Evolutionary conservation across 2,329 filamentous ascomycete species (phyloP).

Genomic region (Graphilbum fragrans): DNA sequence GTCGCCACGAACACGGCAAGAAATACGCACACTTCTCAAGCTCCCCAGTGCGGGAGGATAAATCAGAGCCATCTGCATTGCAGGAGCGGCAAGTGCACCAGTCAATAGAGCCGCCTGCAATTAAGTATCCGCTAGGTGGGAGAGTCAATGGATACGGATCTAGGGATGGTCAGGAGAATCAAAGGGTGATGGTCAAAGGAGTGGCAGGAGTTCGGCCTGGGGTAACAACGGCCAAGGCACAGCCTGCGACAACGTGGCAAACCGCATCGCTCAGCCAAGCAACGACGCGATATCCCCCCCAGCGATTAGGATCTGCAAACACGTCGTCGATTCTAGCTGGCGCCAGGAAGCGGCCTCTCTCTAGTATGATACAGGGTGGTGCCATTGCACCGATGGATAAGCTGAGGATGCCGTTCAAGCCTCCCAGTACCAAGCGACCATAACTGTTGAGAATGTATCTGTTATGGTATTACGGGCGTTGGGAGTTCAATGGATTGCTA

Average conservation of each 20-base stretch:
- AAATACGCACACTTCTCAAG: constrained; percentile 48
- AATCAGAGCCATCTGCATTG: not conserved
- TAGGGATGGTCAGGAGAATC: not conserved
- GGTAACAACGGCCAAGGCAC: no score
- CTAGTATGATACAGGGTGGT: constrained; percentile 24
- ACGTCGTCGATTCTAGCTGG: constrained; percentile 22
- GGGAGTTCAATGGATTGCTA: no score
- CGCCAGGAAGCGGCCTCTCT: constrained; percentile 29
- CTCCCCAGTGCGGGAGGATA: constrained; percentile 26
- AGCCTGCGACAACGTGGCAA: no score
- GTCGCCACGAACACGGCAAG: constrained; percentile 13
- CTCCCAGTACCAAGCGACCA: constrained; percentile 36
- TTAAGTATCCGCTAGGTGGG: not conserved
- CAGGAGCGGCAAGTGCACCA: not conserved
- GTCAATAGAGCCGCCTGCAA: not conserved
- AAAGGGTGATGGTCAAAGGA: no score
- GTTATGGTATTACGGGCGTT: no score
- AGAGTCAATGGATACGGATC: not conserved
- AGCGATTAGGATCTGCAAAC: no score
- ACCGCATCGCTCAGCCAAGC: no score
- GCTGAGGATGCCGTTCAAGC: constrained; percentile 43
- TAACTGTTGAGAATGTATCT: not conserved
- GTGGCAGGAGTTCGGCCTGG: no score
- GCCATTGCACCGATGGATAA: constrained; percentile 36
- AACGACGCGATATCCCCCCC: no score